Conservation (phyloP, 2,329 filamentous ascomycete species). For the Ophiognomonia clavigignenti-juglandacearum region DNA sequence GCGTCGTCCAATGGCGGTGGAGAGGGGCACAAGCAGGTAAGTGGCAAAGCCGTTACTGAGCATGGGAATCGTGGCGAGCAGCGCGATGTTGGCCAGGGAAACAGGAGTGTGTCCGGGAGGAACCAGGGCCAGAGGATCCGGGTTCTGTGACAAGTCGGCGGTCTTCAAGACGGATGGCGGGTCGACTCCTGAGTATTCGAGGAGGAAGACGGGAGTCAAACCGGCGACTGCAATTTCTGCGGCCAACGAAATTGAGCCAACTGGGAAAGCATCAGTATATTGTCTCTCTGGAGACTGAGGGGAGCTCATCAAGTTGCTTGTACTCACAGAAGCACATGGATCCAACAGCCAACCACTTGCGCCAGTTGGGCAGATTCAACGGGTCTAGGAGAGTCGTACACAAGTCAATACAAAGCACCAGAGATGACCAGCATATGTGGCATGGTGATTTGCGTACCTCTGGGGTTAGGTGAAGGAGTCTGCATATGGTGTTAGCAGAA, state of each 20-base stretch:
- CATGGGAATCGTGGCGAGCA: constrained; percentile 29
- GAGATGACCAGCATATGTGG: no score
- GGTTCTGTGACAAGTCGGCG: constrained; percentile 3
- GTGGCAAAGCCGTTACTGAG: constrained; percentile 29
- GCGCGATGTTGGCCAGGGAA: constrained; percentile 22
- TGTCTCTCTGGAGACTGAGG: not conserved
- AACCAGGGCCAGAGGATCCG: constrained; percentile 22
- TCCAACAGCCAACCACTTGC: constrained; percentile 2
- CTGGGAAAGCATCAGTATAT: not conserved
- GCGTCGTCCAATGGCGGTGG: constrained; percentile 29
- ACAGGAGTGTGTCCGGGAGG: constrained; percentile 25
- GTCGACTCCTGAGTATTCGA: constrained; percentile 7
- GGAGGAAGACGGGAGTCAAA: constrained; percentile 3
- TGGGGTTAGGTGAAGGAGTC: constrained; percentile 5
- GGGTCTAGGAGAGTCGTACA: not conserved
- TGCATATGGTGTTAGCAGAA: not conserved
- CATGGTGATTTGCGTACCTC: not conserved
- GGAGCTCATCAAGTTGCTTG: no score
- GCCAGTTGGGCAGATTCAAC: not conserved
- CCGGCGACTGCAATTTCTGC: constrained; percentile 8
- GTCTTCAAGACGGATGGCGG: not conserved
- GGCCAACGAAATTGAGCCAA: constrained; percentile 3
- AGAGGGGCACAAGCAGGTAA: constrained; percentile 31
- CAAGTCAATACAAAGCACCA: no score
- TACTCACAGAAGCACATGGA: constrained; percentile 2